Evolutionary conservation across 2,329 filamentous ascomycete genomes (phyloP), one percentile per base, ranked within the genome.

Genomic region (Ascochyta viciae-villosae): DNA sequence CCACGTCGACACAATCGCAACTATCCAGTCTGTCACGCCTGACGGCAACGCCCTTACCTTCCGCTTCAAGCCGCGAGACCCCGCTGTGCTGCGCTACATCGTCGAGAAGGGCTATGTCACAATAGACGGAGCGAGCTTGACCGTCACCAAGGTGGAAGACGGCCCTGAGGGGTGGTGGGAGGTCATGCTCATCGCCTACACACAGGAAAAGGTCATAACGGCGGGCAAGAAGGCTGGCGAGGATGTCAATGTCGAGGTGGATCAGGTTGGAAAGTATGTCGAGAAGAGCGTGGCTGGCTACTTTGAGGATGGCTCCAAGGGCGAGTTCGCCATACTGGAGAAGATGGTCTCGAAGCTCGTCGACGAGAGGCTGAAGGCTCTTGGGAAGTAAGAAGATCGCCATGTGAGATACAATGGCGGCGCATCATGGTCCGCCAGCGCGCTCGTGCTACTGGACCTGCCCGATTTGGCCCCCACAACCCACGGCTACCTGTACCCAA

Each of bases 151-250:
- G 64, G 94, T 98, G 27, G 80, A 94, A 68, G 94, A 97, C 75
- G 83, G 74, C 1, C 85, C 87, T 63, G 88, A 89, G 38, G 96
- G 92, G 75, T 97, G 89, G 85, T 89, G 85, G 79, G 95, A 98
- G 83, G 89, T 99, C 45, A 99, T 99, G 95, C 82, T 99, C 59
- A 97, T 99, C 75, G 86, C 90, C 8, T 99, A 99, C 77, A 97
- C 95, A 10, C 95, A 98, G 80, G 91, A 94, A 77, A 90, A 90
- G 76, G 88, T 99, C 15, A 89, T 96, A 15, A 87, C 92, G 61
- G 91, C 90, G 2, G 81, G 80, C 48, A 97, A 97, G 84, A 82
- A 85, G 76, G 78, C 84, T 27, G 92, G 93, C 2, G 91, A 96
- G 6, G 85, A 87, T 45, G 91, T 96, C 58, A 97, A 97, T 71